A percentile compares a stretch with the other conserved stretches of the same genome.
These are phyloP conservation scores for Aspergillus saccharolyticus DNA, from an alignment of 495 filamentous ascomycete genomes.

Conservation along the genomic window DNA sequence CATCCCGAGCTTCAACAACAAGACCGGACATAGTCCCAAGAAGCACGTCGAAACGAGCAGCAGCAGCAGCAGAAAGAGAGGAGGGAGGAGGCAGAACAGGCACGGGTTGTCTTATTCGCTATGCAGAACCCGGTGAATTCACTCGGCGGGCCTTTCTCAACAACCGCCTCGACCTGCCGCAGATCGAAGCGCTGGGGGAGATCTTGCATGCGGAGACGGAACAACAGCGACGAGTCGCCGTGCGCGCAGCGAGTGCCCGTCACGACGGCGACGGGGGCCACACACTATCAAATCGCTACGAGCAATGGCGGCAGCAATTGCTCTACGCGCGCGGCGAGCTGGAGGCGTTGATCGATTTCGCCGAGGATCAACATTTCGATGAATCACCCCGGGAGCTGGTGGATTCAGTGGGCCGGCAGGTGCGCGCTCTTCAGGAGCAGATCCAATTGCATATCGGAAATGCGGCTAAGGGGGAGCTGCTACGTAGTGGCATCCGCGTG, in stretches of 20 bases:
- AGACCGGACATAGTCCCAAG: neutral
- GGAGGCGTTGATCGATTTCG: constrained; percentile 94
- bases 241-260: constrained; percentile 59
- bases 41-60: neutral
- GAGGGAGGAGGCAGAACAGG: too few relatives aligned
- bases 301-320: constrained; percentile 72
- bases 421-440: constrained; percentile 52
- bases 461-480: constrained; percentile 75
- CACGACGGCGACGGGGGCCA: constrained; percentile 22
- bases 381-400: constrained; percentile 73
- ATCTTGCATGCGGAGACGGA: constrained; percentile 84
- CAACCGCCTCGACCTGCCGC: constrained; percentile 77
- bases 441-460: constrained; percentile 67
- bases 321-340: constrained; percentile 83
- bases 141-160: constrained; percentile 90
- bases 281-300: constrained; percentile 71
- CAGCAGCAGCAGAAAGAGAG: constrained; percentile 12
- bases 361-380: constrained; percentile 95
- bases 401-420: constrained; percentile 58
- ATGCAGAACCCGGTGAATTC: constrained; percentile 94
- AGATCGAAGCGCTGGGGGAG: constrained; percentile 88
- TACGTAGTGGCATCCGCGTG: constrained; percentile 80
- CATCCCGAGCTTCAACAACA: neutral
- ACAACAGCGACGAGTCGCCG: constrained; percentile 82
- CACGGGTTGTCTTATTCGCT: too few relatives aligned